Conservation (phyloP, 2,329 filamentous ascomycete species). For the Colletotrichum truncatum region DNA sequence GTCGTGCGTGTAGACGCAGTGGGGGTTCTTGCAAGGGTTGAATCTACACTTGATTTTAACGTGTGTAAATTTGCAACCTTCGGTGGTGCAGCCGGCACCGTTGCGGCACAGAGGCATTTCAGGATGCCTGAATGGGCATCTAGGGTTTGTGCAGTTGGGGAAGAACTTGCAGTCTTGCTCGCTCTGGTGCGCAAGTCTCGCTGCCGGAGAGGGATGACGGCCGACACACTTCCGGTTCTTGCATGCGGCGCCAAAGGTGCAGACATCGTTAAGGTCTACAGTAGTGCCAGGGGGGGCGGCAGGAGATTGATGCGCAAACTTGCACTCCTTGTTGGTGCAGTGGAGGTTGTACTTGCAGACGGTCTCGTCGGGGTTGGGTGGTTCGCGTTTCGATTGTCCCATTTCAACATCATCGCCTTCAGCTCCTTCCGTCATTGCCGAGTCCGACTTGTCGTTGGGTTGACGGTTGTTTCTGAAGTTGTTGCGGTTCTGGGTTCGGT, state of each 20-base stretch:
- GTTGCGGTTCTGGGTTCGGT: slow-evolving; percentile 72
- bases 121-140: slow-evolving; percentile 90
- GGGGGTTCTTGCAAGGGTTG: slow-evolving; percentile 89
- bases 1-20: slow-evolving; percentile 88
- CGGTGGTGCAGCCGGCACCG: slow-evolving; percentile 83
- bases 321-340: slow-evolving; percentile 90
- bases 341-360: slow-evolving; percentile 90
- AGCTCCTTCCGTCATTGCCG: slow-evolving; percentile 39
- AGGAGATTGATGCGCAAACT: slow-evolving; percentile 93
- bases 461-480: slow-evolving; percentile 62
- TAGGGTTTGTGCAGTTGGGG: slow-evolving; percentile 88
- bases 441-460: slow-evolving; percentile 46
- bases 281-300: slow-evolving; percentile 81
- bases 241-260: slow-evolving; percentile 88
- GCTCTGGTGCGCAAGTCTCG: slow-evolving; percentile 79
- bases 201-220: slow-evolving; percentile 90
- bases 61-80: slow-evolving; percentile 91
- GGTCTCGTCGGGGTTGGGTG: slow-evolving; percentile 68
- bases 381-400: slow-evolving; percentile 61
- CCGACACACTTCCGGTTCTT: slow-evolving; percentile 95
- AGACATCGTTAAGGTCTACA: slow-evolving; percentile 83
- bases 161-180: slow-evolving; percentile 92
- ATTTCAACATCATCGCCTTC: slow-evolving; percentile 72
- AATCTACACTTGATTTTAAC: slow-evolving; percentile 86
- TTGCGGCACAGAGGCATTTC: slow-evolving; percentile 89